These are phyloP conservation scores for Asterochloris sp. DNA, from an alignment of 139 green algal species.

Conservation along the genomic window DNA sequence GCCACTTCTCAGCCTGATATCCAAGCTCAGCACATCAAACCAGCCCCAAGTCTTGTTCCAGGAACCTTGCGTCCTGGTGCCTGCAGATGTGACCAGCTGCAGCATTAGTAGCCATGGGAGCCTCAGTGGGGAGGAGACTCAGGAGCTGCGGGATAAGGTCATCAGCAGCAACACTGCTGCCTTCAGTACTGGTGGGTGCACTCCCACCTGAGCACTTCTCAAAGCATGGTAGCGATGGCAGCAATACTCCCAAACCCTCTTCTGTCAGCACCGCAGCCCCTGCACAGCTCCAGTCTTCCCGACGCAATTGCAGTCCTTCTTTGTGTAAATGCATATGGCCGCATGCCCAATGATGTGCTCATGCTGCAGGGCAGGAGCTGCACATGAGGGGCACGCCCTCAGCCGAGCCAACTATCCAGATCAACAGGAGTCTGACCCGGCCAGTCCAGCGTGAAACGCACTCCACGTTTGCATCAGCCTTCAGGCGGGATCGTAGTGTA, in stretches of 20 bases:
- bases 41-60: no score
- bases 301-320: no score
- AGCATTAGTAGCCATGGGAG: conserved; percentile 24
- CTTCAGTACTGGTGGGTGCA: no score
- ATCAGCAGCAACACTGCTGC: neutral
- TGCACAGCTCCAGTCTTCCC: no score
- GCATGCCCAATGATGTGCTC: neutral
- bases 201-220: no score
- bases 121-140: conserved; percentile 26
- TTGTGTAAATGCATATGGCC: no score
- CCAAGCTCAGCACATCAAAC: no score
- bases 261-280: no score
- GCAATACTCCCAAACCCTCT: no score
- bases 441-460: neutral
- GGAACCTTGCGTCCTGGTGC: neutral
- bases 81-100: conserved; percentile 17
- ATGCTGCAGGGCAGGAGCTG: neutral
- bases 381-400: neutral
- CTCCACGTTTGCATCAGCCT: conserved; percentile 17
- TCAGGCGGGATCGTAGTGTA: conserved; percentile 12
- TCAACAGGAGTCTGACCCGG: conserved; percentile 9
- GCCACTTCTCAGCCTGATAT: no score
- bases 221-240: no score
- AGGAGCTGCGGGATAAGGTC: conserved; percentile 6
- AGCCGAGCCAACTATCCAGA: conserved; percentile 16